Base-by-base conservation (phyloP, 1,284 basidiomycete species). In the Malassezia equina region DNA sequence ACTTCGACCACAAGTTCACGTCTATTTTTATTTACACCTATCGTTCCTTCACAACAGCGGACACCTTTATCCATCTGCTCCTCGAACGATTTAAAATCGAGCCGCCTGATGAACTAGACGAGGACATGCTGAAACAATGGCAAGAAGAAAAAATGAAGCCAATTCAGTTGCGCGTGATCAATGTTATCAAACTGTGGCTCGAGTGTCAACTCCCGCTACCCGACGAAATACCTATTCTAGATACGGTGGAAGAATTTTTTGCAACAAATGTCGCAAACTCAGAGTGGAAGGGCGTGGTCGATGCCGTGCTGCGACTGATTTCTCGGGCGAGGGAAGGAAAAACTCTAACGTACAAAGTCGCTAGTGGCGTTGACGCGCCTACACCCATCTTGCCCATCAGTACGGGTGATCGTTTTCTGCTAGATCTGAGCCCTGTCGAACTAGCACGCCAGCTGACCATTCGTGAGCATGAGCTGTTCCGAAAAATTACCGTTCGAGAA, bases 21-120 rank as follows among this genome's bases (percentile, higher is more conserved):
- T 86, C 87, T 73, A 86, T 90, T 1, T 99, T 98, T 81, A 76
- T 98, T 59, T 86, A 95, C 81, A 98, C 94, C 1, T 95, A 90
- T 79, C 89, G 91, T 64, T 93, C 90, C 0, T 98, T 98, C 75
- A 90, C 88, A 13, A 85, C 84, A 1, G 79, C 89, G 17, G 81
- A 88, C 52, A 85, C 90, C 56, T 77, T 98, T 21, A 85, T 96
- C 55, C 84, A 89, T 49, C 78, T 88, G n/a, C 81, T 99, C 24
- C 81, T 88, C 9, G 80, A 82, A 53, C 84, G 94, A 6, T 98
- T 90, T 77, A 81, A 81, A 65, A 85, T 94, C 39, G 77, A 82
- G 42, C 80, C 86, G 12, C 94, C 93, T 0, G 78, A 81, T 0
- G 83, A 81, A 9, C 75, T 98, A 17, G 79, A 77, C 5, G 76